phyloP scores from a whole-genome alignment of 2,329 filamentous ascomycete species.

The Fusarium newnesense region DNA sequence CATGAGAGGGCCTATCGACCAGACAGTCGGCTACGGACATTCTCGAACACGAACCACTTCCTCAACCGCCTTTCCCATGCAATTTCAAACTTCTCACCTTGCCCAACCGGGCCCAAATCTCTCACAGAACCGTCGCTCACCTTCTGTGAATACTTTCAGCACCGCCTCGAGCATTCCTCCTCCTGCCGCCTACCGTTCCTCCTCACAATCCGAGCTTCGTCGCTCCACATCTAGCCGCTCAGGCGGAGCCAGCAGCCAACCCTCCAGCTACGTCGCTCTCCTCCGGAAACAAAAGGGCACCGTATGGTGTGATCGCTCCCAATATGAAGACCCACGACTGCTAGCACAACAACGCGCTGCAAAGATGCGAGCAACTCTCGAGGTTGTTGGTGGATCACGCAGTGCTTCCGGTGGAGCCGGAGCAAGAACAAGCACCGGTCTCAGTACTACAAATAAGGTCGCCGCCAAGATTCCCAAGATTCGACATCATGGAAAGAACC shows the following conservation, averaged over 20 bases:
- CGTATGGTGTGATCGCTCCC: conserved; percentile 96
- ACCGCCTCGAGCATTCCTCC: conserved; percentile 76
- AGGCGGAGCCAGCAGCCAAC: conserved; percentile 61
- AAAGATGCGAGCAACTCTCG: conserved; percentile 85
- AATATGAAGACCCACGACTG: conserved; percentile 88
- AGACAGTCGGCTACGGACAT: conserved; percentile 58
- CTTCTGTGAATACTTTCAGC: conserved; percentile 75
- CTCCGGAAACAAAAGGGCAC: conserved; percentile 97
- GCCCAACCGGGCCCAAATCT: conserved; percentile 46
- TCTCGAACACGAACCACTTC: conserved; percentile 67
- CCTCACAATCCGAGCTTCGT: conserved; percentile 69
- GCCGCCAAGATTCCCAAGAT: conserved; percentile 93
- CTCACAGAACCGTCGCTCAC: conserved; percentile 64
- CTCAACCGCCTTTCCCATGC: conserved; percentile 61
- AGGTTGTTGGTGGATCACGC: conserved; percentile 74
- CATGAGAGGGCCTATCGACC: conserved; percentile 48
- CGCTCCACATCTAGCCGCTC: conserved; percentile 87
- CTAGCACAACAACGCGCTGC: conserved; percentile 86
- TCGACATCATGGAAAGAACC: conserved; percentile 84
- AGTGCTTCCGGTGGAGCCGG: conserved; percentile 49
- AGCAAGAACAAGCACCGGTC: conserved; percentile 70
- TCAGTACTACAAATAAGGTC: conserved; percentile 71
- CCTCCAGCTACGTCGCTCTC: conserved; percentile 91
- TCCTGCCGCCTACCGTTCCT: conserved; percentile 66
- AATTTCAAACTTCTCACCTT: conserved; percentile 47